A percentile compares a stretch with the other conserved stretches of the same genome.
Conservation (phyloP, 441 rosid species). For the Populus trichocarpa region DNA sequence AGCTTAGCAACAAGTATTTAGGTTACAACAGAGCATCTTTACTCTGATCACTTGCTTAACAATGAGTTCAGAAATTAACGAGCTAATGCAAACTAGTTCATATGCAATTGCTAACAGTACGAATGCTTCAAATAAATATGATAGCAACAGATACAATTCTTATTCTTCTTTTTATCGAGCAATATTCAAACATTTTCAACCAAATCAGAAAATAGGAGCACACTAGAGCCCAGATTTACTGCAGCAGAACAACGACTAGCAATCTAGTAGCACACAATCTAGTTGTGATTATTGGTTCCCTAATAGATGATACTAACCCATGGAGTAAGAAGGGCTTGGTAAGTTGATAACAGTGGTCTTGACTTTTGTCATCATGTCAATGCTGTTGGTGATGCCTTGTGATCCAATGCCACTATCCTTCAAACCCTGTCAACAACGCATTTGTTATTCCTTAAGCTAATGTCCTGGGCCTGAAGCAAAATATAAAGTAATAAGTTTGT, state of each 20-base stretch:
- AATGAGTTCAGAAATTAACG: too few relatives aligned
- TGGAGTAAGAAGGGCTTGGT: conserved; percentile 82
- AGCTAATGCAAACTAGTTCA: not conserved
- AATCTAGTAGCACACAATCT: not conserved
- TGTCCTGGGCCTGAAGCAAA: not conserved
- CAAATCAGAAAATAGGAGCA: not conserved
- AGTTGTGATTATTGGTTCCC: not conserved
- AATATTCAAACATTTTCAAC: not conserved
- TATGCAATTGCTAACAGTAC: not conserved
- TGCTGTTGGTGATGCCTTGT: conserved; percentile 94
- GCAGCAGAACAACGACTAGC: not conserved
- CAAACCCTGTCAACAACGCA: conserved; percentile 51
- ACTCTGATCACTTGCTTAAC: too few relatives aligned
- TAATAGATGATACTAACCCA: conserved; percentile 47
- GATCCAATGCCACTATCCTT: conserved; percentile 98
- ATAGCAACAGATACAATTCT: not conserved
- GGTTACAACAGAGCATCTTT: not conserved
- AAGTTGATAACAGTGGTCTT: conserved; percentile 90
- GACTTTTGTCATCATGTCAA: conserved; percentile 86
- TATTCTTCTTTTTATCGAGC: not conserved
- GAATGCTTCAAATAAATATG: not conserved
- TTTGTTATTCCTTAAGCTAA: not conserved
- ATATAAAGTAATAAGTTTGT: too few relatives aligned
- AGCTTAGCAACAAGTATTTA: not conserved
- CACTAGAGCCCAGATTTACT: not conserved